Evolutionary conservation across 768 basidiomycete genomes (phyloP).

Genomic region (Leccinum fibrillosum): DNA sequence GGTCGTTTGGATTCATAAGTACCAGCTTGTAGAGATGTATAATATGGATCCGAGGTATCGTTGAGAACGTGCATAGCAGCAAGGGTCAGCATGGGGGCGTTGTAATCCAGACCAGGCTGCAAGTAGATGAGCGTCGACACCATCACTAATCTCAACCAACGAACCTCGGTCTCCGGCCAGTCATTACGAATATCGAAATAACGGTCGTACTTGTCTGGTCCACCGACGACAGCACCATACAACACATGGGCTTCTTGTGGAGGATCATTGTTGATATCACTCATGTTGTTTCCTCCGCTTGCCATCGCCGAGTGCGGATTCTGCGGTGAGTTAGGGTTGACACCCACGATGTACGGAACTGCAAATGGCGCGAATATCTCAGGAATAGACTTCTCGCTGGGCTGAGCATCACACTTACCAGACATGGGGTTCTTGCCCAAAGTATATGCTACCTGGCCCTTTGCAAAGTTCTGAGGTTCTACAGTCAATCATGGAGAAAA

Average conservation of each 20-base stretch:
- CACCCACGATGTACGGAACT: constrained; percentile 71
- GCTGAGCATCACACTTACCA: constrained; percentile 38
- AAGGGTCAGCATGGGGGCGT: constrained; percentile 85
- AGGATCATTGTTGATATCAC: constrained; percentile 68
- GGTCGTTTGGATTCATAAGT: constrained; percentile 62
- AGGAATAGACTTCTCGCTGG: not conserved
- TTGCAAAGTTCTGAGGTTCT: constrained; percentile 58
- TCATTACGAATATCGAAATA: constrained; percentile 87
- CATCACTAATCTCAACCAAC: constrained; percentile 1
- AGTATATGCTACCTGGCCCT: constrained; percentile 74
- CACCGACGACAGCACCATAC: constrained; percentile 88
- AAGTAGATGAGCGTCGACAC: constrained; percentile 8
- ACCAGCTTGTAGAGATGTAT: constrained; percentile 65
- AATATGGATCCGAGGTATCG: constrained; percentile 72
- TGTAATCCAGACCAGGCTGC: constrained; percentile 83
- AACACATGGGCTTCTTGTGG: constrained; percentile 69
- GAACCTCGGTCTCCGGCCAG: constrained; percentile 85
- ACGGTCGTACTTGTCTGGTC: constrained; percentile 70
- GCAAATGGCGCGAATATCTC: not conserved
- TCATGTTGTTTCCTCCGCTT: constrained; percentile 73
- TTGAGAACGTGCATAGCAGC: constrained; percentile 75
- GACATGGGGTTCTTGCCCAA: constrained; percentile 91
- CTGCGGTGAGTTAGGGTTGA: constrained; percentile 83
- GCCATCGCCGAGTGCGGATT: constrained; percentile 93
- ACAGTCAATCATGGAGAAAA: constrained; percentile 4